phyloP scores from a whole-genome alignment of 2,329 filamentous ascomycete genomes.

The Talaromyces sp. region DNA sequence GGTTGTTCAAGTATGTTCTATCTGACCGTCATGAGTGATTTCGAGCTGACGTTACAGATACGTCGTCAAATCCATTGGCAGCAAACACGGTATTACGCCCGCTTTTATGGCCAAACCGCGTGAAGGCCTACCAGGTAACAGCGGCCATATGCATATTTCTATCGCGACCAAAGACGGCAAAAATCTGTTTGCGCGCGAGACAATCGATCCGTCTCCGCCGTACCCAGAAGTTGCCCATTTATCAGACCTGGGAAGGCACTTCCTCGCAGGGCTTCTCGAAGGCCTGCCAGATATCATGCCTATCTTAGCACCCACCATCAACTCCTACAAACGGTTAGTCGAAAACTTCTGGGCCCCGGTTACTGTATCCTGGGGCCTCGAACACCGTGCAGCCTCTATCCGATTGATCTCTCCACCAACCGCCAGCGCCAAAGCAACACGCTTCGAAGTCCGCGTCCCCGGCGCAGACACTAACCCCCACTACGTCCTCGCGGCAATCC shows the following conservation, averaged over 20 bases:
- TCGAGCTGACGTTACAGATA: constrained; percentile 50
- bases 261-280: constrained; percentile 83
- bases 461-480: constrained; percentile 93
- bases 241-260: constrained; percentile 85
- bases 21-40: background rate
- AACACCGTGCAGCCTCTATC: constrained; percentile 89
- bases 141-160: constrained; percentile 92
- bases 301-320: constrained; percentile 86
- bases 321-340: constrained; percentile 96
- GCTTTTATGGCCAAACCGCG: constrained; percentile 99
- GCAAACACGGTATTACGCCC: constrained; percentile 84
- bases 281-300: constrained; percentile 96
- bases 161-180: constrained; percentile 74
- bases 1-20: constrained; percentile 72
- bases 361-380: constrained; percentile 93
- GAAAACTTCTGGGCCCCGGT: constrained; percentile 99
- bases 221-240: constrained; percentile 75
- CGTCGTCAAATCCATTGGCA: constrained; percentile 82
- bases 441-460: constrained; percentile 88
- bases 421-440: constrained; percentile 75
- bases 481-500: constrained; percentile 78
- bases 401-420: constrained; percentile 86
- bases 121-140: constrained; percentile 87
- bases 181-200: constrained; percentile 77
- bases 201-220: constrained; percentile 65